Evolutionary conservation across 2,329 filamentous ascomycete genomes (phyloP).

Genomic region (Phyllosticta citrichinensis): DNA sequence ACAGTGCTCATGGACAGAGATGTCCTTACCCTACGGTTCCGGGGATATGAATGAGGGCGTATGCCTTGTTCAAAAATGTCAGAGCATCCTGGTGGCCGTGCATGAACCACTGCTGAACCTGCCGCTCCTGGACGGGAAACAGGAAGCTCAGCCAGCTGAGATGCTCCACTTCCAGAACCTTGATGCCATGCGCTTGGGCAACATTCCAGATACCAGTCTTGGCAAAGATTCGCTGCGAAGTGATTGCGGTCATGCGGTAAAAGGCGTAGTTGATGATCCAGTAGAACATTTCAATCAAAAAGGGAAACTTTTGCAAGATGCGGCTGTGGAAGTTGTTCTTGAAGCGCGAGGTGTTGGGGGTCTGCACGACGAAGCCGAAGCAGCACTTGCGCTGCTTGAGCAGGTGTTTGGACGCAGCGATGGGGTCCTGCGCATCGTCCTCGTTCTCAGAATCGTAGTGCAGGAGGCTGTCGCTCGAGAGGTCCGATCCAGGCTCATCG

Average conservation of each 20-base stretch:
- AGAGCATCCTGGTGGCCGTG: constrained; percentile 42
- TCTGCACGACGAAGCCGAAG: constrained; percentile 42
- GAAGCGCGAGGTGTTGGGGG: constrained; percentile 53
- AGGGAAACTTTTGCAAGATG: constrained; percentile 57
- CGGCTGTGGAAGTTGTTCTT: constrained; percentile 50
- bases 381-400: constrained; percentile 43
- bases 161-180: constrained; percentile 47
- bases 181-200: constrained; percentile 46
- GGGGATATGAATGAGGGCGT: constrained; percentile 51
- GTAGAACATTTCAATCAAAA: constrained; percentile 65
- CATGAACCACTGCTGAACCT: constrained; percentile 49
- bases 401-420: constrained; percentile 29
- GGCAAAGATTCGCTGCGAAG: constrained; percentile 43
- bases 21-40: constrained; percentile 45
- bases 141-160: constrained; percentile 40
- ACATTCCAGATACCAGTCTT: constrained; percentile 45
- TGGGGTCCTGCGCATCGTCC: constrained; percentile 23
- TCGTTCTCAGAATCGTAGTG: constrained; percentile 26
- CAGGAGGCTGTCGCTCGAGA: constrained; percentile 32
- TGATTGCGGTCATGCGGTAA: constrained; percentile 49
- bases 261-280: constrained; percentile 57
- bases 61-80: constrained; percentile 48
- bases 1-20: background rate
- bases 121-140: constrained; percentile 43
- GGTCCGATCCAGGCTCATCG: constrained; percentile 19